These are phyloP conservation scores for Astragalus glycyphyllos DNA, from an alignment of 306 rosid genomes.

Conservation along the genomic window DNA sequence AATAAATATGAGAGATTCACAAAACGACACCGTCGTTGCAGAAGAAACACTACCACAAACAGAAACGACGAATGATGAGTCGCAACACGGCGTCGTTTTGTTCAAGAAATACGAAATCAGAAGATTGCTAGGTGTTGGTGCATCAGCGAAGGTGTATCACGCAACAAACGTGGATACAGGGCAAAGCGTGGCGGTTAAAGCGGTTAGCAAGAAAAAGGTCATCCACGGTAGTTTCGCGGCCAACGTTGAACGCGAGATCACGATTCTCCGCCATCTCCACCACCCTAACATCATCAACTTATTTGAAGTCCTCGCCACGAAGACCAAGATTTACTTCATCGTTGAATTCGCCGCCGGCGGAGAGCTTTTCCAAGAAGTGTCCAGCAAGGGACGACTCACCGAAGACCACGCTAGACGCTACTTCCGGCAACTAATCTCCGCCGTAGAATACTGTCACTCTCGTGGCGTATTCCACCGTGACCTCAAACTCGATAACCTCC, in stretches of 20 bases:
- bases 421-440: constrained; percentile 77
- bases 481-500: constrained; percentile 82
- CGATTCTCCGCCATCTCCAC: constrained; percentile 74
- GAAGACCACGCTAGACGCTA: constrained; percentile 68
- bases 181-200: constrained; percentile 77
- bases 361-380: constrained; percentile 62
- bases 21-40: constrained; percentile 3
- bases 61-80: neutral
- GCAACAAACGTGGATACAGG: constrained; percentile 56
- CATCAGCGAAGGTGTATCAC: constrained; percentile 82
- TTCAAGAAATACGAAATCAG: constrained; percentile 58
- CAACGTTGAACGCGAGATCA: constrained; percentile 72
- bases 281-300: constrained; percentile 71
- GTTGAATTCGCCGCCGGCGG: constrained; percentile 84
- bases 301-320: constrained; percentile 76
- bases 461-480: constrained; percentile 82
- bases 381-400: constrained; percentile 52
- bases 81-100: constrained; percentile 25
- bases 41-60: constrained; percentile 12
- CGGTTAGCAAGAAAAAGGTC: constrained; percentile 64
- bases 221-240: constrained; percentile 47
- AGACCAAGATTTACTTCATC: constrained; percentile 76
- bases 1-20: constrained; percentile 25
- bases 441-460: constrained; percentile 76
- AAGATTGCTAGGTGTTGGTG: constrained; percentile 69